Evolutionary conservation across 2,329 filamentous ascomycete species (phyloP), one percentile per base, ranked within the genome.

Genomic region (Monilinia laxa): DNA sequence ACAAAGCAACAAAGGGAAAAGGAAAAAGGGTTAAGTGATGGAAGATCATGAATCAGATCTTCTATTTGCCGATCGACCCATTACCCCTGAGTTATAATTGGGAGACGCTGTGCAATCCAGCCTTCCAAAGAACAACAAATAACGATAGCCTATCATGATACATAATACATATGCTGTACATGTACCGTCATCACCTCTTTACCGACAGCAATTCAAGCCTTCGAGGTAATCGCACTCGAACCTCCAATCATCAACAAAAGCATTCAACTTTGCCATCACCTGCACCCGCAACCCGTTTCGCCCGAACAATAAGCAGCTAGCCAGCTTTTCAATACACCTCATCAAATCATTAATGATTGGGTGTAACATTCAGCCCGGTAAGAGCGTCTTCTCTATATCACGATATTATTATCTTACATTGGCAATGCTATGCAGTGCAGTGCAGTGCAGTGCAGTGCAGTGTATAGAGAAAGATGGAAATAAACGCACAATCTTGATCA

Each of bases 101-200:
- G 6, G 31, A 35, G 31, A 9, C 31, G 31, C 31, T 35, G 7
- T 35, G 31, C 6, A 35, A 35, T 5, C 4, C 31, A 35, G 6
- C 31, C 31, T 35, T 35, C 5, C 1, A 5, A 35, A 35, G 31
- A 1, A 35, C 31, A 35, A 35, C 31, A 35, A 47, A 23, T 25
- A 59, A 59, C 57, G 25, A 35, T 59, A 59, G 47, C 38, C n/a
- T n/a, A n/a, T 23, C 18, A 18, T 28, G 18, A n/a, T 28, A 28
- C 28, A 28, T 4, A 28, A 18, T 10, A 11, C 38, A n/a, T n/a
- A n/a, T n/a, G n/a, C n/a, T n/a, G n/a, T n/a, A n/a, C n/a, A n/a
- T 47, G 25, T 28, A 28, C n/a, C 16, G 11, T 31, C 18, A 14
- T 18, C 56, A 28, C 23, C 25, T 28, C 40, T 45, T 58, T 31